Evolutionary conservation across 2,329 filamentous ascomycete species (phyloP), one percentile per base, ranked within the genome.

Genomic region (Ophiocordyceps camponoti-saundersi): DNA sequence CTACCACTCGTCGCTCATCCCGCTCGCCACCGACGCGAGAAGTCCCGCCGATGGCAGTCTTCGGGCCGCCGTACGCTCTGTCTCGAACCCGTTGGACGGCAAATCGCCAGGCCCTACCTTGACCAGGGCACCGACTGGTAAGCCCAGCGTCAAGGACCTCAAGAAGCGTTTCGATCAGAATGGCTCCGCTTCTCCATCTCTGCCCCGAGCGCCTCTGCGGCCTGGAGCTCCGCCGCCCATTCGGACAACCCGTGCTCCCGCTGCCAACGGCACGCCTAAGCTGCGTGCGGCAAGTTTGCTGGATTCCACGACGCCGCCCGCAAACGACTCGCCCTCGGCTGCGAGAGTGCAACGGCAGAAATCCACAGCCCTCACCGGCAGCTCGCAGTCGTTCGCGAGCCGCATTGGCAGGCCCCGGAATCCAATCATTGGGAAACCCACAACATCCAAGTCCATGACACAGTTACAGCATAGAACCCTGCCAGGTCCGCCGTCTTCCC

Each of bases 131-230:
- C 55, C 64, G 53, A 52, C 55, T 12, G 53, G 57, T 42, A 73
- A 82, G 53, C 71, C 79, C n/a, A 89, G 82, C 50, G 83, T 92
- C 54, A 86, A 82, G 64, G 85, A 92, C 58, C 69, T 92, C 51
- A 80, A 85, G 56, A 85, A 81, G 62, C 80, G 76, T 47, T 92
- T 90, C 64, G 84, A 90, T 61, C 77, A 80, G 57, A 78, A 71
- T 53, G 67, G 61, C 51, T 66, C 61, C 48, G 48, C 52, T 41
- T 50, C 55, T 20, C 36, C 36, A 44, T 56, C 61, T 42, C 57
- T 64, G 47, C 53, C 61, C 47, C 65, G 64, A 51, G 64, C 62
- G 53, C 57, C 61, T 46, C 49, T 58, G 39, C 56, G 59, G 59
- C 53, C 57, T 56, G 53, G 57, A 56, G 50, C 61, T 10, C 23